Base-by-base conservation (phyloP, 257 asterid genomes). In the Solanum paucissectum region DNA sequence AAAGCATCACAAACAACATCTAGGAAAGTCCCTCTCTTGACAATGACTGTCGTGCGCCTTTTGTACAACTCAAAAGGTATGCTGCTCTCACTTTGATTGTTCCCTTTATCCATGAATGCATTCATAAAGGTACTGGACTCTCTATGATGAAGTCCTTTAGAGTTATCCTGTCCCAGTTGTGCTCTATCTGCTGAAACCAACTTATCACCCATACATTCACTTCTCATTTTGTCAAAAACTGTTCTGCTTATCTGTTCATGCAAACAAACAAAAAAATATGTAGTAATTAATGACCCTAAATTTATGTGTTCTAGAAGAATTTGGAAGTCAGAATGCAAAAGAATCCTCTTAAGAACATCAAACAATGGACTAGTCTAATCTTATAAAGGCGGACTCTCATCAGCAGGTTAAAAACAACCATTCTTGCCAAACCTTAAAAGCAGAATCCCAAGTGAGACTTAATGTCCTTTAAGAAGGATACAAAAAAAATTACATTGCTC, bases 1-100 rank as follows among this genome's bases (percentile, higher is more conserved):
- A 97, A 98, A 85, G 98, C 98, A 88, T 94, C 94, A 76, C 98
- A 95, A 25, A 94, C 96, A 84, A 95, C 95, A 92, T 96, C 96
- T 23, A 97, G 92, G 86, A 97, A 97, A 3, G 87, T 32, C 86
- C 90, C 92, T 87, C 99, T 94, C 86, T 93, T 88, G 64, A 97
- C 94, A 72, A 96, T 91, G 27, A 90, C 90, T 37, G 98, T 96
- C 27, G 99, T 96, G 88, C 98, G 99, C 82, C 93, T 93, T 92
- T 97, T 97, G 93, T 97, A 97, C 89, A 91, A 87, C 90, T 97
- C 99, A 91, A 97, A 97, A 42, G 97, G 96, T 88, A 91, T 93
- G 90, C 87, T 93, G 90, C 86, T 90, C 88, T 93, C 90, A 46
- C 82, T 89, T 64, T 40, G 90, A 87, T 89, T 94, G 75, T 93